A percentile compares a stretch with the other conserved stretches of the same genome.
Conservation (phyloP, 805 yeast genomes). For the Saturnispora dispora region DNA sequence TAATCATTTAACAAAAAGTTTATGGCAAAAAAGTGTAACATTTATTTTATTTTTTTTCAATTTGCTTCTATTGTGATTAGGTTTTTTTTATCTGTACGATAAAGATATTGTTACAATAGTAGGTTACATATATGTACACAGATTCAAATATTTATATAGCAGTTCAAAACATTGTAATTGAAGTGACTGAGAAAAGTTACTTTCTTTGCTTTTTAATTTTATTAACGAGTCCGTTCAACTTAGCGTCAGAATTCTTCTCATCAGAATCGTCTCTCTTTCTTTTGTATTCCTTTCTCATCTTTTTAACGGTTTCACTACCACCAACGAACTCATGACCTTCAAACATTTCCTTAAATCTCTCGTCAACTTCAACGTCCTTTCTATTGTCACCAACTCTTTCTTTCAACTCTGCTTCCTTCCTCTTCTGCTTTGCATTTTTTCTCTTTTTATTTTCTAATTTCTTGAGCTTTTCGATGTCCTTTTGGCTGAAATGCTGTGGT, state of each 20-base stretch:
- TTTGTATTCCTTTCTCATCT: slow-evolving; percentile 66
- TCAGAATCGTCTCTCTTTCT: slow-evolving; percentile 15
- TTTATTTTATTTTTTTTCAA: neutral
- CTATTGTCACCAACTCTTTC: slow-evolving; percentile 28
- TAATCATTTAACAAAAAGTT: neutral
- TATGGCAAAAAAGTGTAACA: neutral
- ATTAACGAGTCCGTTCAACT: slow-evolving; percentile 32
- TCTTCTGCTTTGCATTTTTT: slow-evolving; percentile 37
- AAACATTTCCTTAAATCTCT: slow-evolving; percentile 75
- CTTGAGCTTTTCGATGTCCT: slow-evolving; percentile 66
- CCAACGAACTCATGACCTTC: slow-evolving; percentile 87
- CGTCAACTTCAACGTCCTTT: slow-evolving; percentile 51
- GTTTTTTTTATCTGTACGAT: neutral
- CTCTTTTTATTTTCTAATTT: slow-evolving; percentile 42
- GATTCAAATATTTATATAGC: neutral
- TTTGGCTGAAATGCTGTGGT: slow-evolving; percentile 64
- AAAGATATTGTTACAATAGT: neutral
- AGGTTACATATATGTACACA: neutral
- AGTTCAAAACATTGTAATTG: neutral
- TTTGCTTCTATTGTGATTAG: neutral
- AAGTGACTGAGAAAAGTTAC: neutral
- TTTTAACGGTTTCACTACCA: slow-evolving; percentile 85
- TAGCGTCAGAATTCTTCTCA: slow-evolving; percentile 8
- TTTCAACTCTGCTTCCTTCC: slow-evolving; percentile 42
- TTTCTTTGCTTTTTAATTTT: slow-evolving; percentile 36